phyloP scores from a whole-genome alignment of 2,329 filamentous ascomycete species.

The Waltergamsia citrina region DNA sequence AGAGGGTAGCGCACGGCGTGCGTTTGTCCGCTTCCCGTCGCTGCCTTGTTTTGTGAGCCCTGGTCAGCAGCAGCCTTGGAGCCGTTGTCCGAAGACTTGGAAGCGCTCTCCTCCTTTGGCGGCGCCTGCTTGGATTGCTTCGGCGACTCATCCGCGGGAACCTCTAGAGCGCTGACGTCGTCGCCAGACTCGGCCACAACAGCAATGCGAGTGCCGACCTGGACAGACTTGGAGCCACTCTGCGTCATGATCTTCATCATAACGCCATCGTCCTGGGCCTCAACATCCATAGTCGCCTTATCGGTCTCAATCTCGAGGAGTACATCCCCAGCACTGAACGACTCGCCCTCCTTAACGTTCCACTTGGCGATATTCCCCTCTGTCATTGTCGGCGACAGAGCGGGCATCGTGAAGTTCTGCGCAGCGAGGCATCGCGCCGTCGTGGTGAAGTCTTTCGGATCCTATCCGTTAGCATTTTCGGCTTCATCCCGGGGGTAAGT shows the following conservation, averaged over 20 bases:
- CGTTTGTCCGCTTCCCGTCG: slow-evolving; percentile 27
- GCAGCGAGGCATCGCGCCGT: slow-evolving; percentile 58
- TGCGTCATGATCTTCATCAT: slow-evolving; percentile 71
- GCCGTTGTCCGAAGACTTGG: slow-evolving; percentile 16
- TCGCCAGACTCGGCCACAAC: slow-evolving; percentile 76
- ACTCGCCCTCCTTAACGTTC: slow-evolving; percentile 81
- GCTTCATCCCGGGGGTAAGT: not conserved
- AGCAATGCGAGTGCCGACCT: slow-evolving; percentile 73
- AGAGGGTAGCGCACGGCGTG: slow-evolving; percentile 63
- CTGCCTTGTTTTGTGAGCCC: slow-evolving; percentile 6
- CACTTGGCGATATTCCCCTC: slow-evolving; percentile 81
- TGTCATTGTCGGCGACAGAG: slow-evolving; percentile 87
- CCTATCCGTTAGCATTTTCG: not conserved
- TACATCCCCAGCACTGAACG: slow-evolving; percentile 74
- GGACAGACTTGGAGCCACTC: slow-evolving; percentile 66
- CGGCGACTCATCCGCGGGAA: slow-evolving; percentile 56
- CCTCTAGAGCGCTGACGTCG: slow-evolving; percentile 63
- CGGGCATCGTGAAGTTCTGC: slow-evolving; percentile 86
- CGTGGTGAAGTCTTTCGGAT: slow-evolving; percentile 51
- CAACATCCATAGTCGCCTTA: slow-evolving; percentile 91
- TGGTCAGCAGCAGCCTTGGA: too few species aligned
- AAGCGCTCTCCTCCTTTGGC: slow-evolving; percentile 7
- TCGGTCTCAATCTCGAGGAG: slow-evolving; percentile 89
- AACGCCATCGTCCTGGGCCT: slow-evolving; percentile 82
- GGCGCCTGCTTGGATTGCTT: slow-evolving; percentile 23